Base-by-base conservation (phyloP, 257 asterid genomes). In the Ajuga chamaepitys region DNA sequence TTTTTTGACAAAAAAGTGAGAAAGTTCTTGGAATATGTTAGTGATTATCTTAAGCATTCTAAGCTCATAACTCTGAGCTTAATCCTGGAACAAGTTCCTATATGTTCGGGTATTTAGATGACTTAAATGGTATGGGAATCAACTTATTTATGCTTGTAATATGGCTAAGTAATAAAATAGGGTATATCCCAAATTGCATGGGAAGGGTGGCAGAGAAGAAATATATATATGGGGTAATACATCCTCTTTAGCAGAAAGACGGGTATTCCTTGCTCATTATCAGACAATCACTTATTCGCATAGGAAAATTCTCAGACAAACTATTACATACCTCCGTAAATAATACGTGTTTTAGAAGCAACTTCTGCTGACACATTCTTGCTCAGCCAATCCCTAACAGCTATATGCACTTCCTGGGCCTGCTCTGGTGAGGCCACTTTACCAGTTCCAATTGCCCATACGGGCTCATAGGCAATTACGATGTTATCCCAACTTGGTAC, bases 391-490 rank as follows among this genome's bases (percentile, higher is more conserved):
- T 88, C 95, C 58, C 99, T 93, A 70, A 88, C 83, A 64, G 98
- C 98, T 55, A 74, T 82, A 55, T 94, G 99, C 69, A 94, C 99
- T 78, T 94, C 98, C 77, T 94, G 99, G 62, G 99, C 98, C 84
- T 94, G 99, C 84, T 88, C 91, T 3, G 98, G 98, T 64, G 99
- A 51, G 58, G 99, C 98, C 73, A 90, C 98, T 82, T 94, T 94
- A 70, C 98, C 99, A 25, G 99, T 90, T 78, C 99, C 99, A 67
- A 90, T 94, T n/a, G 99, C 99, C 98, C 99, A 94, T 22, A 90
- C 99, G 17, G 99, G 99, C 77, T 94, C 99, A 62, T 90, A 90
- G 30, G 99, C 99, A 68, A 94, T 71, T 28, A 94, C 98, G 38
- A 94, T 71, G 45, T 90, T 77, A 62, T 90, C 95, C 99, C 99